Percentiles rank a stretch among this genome's conserved stretches.
Conservation (phyloP, 1,284 basidiomycete genomes). For the Trichosporon faecale region DNA sequence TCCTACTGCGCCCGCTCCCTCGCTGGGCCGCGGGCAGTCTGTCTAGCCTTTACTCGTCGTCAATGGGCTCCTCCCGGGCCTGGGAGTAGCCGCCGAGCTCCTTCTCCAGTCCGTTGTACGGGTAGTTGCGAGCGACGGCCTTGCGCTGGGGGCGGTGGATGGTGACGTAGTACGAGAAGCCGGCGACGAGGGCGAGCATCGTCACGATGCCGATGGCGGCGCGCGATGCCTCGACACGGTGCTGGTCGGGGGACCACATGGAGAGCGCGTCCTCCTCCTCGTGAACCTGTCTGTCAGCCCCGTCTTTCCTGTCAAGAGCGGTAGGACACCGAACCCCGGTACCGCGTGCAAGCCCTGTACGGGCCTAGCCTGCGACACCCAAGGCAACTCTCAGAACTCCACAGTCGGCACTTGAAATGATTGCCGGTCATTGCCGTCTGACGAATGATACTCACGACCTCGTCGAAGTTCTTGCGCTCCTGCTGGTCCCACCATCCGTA, state of each 20-base stretch:
- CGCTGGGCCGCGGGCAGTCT: not conserved
- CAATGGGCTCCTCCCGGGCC: constrained; percentile 33
- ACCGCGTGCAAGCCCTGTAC: too few relatives aligned
- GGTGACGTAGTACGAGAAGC: constrained; percentile 38
- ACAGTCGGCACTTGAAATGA: too few relatives aligned
- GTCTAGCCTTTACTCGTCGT: constrained; percentile 37
- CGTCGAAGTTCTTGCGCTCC: constrained; percentile 79
- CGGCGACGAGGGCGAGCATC: constrained; percentile 31
- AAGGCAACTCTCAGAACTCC: not conserved
- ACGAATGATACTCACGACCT: constrained; percentile 60
- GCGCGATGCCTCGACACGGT: constrained; percentile 37
- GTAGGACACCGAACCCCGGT: too few relatives aligned
- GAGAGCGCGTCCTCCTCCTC: constrained; percentile 77
- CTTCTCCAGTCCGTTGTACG: constrained; percentile 47
- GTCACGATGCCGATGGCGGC: constrained; percentile 33
- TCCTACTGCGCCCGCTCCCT: not conserved
- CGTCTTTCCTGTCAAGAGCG: too few relatives aligned
- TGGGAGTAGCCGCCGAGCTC: constrained; percentile 45
- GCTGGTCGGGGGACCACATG: constrained; percentile 82
- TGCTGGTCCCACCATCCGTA: constrained; percentile 78
- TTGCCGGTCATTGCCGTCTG: too few relatives aligned
- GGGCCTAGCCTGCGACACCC: too few relatives aligned
- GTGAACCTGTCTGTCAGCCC: constrained; percentile 61
- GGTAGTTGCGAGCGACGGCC: constrained; percentile 43
- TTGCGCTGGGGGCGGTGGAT: constrained; percentile 33